Evolutionary conservation across 139 green algal genomes (phyloP), one percentile per base, ranked within the genome.

Genomic region (Chlamydomonas sphaeroides): DNA sequence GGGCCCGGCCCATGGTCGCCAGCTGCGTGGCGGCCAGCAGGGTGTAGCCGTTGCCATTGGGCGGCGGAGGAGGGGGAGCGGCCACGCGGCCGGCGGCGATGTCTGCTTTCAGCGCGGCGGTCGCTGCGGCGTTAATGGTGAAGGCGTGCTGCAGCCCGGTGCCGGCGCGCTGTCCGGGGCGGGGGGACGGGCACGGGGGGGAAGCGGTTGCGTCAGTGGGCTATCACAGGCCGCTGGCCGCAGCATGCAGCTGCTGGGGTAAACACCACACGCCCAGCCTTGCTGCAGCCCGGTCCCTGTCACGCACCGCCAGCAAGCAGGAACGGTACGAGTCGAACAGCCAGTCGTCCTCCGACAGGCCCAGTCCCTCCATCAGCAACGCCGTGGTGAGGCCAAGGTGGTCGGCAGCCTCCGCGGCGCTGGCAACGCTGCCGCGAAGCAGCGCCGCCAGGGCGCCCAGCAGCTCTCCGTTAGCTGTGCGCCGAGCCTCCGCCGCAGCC

Each of bases 291-390:
- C 62, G 72, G 61, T n/a, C n/a, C n/a, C n/a, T n/a, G n/a, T n/a
- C n/a, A n/a, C n/a, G n/a, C n/a, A n/a, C n/a, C 35, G 36, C 26
- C 30, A 88, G 5, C 14, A 88, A 66, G 74, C 83, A 88, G 15
- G 57, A 11, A 30, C 68, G 68, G 79, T 68, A 85, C 18, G 36
- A 30, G 35, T 78, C 79, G 10, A 56, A 63, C 67, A 33, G 63
- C 45, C 48, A 85, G 6, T 48, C 3, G 36, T 38, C 30, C 23
- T 72, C 39, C 41, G 26, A 32, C 32, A 78, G 35, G 1, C 53
- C 79, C 39, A 85, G 53, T 5, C 67, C 68, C 28, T 78, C 79
- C 23, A 85, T 18, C 41, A 85, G 8, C 67, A 85, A 18, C 28
- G 79, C 38, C 0, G 79, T 85, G 56, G 53, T 85, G 33, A 85